Percentiles rank a stretch among this genome's conserved stretches.
phyloP scores from a whole-genome alignment of 306 rosid species.

The Rosa persica region DNA sequence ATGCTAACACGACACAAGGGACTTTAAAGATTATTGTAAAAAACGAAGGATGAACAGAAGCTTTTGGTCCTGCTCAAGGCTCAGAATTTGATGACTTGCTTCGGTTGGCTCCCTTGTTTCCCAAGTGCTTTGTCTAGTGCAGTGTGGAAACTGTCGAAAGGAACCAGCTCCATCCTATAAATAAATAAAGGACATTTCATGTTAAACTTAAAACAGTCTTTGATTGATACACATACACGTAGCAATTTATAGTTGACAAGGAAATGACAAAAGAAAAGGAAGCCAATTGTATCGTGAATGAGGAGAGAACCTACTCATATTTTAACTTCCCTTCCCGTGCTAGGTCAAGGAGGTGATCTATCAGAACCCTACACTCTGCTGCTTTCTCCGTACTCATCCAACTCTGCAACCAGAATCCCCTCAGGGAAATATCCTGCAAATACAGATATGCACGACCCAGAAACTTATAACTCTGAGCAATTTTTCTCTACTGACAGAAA shows the following conservation, averaged over 20 bases:
- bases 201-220: not conserved
- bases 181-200: not conserved
- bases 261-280: not conserved
- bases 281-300: not conserved
- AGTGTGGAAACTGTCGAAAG: slow-evolving; percentile 56
- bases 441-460: slow-evolving; percentile 1
- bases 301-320: slow-evolving; percentile 59
- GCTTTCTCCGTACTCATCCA: slow-evolving; percentile 71
- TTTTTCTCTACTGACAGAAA: not conserved
- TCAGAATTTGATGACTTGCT: slow-evolving; percentile 79
- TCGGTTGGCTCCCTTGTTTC: slow-evolving; percentile 90
- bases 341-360: slow-evolving; percentile 72
- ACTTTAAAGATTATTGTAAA: not conserved
- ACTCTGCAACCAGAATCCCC: slow-evolving; percentile 94
- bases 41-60: not conserved
- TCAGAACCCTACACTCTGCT: slow-evolving; percentile 63
- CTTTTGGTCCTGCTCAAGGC: slow-evolving; percentile 8
- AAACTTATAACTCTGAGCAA: not conserved
- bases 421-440: slow-evolving; percentile 78
- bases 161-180: slow-evolving; percentile 82
- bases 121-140: slow-evolving; percentile 88
- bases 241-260: not conserved
- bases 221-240: not conserved
- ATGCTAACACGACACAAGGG: not conserved
- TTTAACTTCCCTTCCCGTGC: slow-evolving; percentile 69